A percentile compares a stretch with the other conserved stretches of the same genome.
phyloP scores from a whole-genome alignment of 2,329 filamentous ascomycete genomes.

The Clarireedia paspali region DNA sequence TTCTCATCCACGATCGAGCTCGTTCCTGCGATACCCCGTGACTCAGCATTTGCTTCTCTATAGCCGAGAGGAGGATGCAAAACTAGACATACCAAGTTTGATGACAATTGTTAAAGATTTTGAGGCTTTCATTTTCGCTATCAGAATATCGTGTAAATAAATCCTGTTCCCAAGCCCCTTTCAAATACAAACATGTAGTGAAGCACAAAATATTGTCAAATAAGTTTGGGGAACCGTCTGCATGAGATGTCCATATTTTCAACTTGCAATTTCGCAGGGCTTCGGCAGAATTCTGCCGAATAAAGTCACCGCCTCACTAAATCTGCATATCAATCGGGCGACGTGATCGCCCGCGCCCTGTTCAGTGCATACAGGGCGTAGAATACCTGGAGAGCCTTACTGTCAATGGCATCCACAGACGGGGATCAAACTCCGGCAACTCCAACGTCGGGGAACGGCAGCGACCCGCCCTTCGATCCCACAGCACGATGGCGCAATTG shows the following conservation, averaged over 20 bases:
- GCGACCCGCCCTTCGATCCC: not conserved
- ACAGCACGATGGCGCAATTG: slow-evolving; percentile 8
- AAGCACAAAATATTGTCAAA: too few species aligned
- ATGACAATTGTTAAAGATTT: slow-evolving; percentile 59
- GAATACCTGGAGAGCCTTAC: not conserved
- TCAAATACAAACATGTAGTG: not conserved
- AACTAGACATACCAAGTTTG: slow-evolving; percentile 47
- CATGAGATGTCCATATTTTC: too few species aligned
- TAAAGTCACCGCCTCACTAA: not conserved
- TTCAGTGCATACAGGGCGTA: not conserved
- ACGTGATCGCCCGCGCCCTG: not conserved
- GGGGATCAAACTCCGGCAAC: slow-evolving; percentile 5
- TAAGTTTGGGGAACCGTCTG: too few species aligned
- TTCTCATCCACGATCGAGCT: slow-evolving; percentile 98
- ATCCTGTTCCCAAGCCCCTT: not conserved
- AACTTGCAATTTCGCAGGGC: too few species aligned
- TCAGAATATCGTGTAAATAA: not conserved
- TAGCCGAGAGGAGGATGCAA: not conserved
- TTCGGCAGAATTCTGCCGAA: not conserved
- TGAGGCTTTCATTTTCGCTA: slow-evolving; percentile 39
- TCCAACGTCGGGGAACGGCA: not conserved
- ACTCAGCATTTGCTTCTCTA: slow-evolving; percentile 1
- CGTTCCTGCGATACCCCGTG: slow-evolving; percentile 56
- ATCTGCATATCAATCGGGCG: not conserved
- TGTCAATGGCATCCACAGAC: not conserved